phyloP scores from a whole-genome alignment of 257 asterid species.

The Solanum sparsipilum region DNA sequence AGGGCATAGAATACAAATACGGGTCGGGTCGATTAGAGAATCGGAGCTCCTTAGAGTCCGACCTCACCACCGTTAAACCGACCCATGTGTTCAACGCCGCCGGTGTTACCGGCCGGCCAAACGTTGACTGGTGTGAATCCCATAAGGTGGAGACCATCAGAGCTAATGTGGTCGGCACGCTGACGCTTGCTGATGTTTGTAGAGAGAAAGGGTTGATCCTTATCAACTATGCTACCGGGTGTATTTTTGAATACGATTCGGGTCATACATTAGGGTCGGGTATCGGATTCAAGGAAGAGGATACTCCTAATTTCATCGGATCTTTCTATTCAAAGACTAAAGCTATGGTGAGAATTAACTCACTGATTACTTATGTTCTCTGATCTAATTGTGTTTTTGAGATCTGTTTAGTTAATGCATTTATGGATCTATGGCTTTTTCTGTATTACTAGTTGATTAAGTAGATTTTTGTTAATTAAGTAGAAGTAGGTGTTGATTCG shows the following conservation, averaged over 20 bases:
- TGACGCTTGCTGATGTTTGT: constrained; percentile 79
- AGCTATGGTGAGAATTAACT: constrained; percentile 49
- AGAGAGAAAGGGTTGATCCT: constrained; percentile 48
- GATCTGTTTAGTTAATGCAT: not conserved
- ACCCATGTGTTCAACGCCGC: constrained; percentile 89
- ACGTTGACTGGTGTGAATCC: constrained; percentile 90
- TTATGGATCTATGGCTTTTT: not conserved
- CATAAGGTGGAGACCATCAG: constrained; percentile 85
- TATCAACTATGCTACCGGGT: constrained; percentile 75
- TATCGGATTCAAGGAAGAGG: constrained; percentile 82
- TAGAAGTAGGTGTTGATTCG: not conserved
- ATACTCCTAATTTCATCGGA: constrained; percentile 69
- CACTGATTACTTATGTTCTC: not conserved
- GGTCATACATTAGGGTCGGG: constrained; percentile 60
- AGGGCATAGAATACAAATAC: constrained; percentile 38
- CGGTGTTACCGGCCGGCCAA: constrained; percentile 81
- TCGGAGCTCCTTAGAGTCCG: constrained; percentile 43
- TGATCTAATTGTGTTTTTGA: not conserved
- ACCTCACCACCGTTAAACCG: constrained; percentile 37
- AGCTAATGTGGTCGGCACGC: constrained; percentile 68
- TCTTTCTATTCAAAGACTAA: constrained; percentile 88
- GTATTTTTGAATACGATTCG: constrained; percentile 69
- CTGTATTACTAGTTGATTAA: not conserved
- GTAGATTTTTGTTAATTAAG: not conserved
- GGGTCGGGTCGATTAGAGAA: constrained; percentile 75